Conservation (phyloP, 352 stramenopile species). For the Phytopythium ostracodes region DNA sequence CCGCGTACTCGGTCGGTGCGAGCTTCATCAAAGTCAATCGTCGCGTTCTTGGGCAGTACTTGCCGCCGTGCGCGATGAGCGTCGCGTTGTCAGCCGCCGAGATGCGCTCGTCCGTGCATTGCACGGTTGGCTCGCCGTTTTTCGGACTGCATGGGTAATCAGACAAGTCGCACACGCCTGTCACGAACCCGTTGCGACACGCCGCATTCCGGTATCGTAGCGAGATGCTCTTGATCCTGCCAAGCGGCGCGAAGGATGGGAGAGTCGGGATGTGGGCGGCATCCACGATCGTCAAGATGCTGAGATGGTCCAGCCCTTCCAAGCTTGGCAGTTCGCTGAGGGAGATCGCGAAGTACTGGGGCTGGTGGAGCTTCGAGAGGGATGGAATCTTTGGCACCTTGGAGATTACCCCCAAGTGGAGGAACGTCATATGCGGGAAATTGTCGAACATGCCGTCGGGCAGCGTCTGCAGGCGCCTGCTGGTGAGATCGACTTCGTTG, state of each 20-base stretch:
- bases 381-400: constrained; percentile 28
- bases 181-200: constrained; percentile 35
- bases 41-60: constrained; percentile 16
- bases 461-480: constrained; percentile 19
- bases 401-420: constrained; percentile 34
- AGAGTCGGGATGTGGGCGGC: constrained; percentile 14
- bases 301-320: constrained; percentile 17
- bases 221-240: constrained; percentile 15
- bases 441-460: constrained; percentile 26
- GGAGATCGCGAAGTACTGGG: constrained; percentile 35
- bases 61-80: constrained; percentile 10
- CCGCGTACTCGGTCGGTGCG: constrained; percentile 18
- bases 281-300: constrained; percentile 23
- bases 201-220: constrained; percentile 19
- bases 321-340: constrained; percentile 24
- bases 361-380: constrained; percentile 22
- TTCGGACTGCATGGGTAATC: constrained; percentile 23
- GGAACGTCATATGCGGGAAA: constrained; percentile 32
- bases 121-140: constrained; percentile 14
- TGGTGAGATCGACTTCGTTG: constrained; percentile 32
- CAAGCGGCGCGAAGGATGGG: constrained; percentile 15
- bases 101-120: constrained; percentile 18
- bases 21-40: constrained; percentile 17
- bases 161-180: constrained; percentile 14
- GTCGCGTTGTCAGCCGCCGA: constrained; percentile 16